Evolutionary conservation across 169 alveolate species (phyloP), one percentile per base, ranked within the genome.

Genomic region (Plasmodium blacklocki): DNA sequence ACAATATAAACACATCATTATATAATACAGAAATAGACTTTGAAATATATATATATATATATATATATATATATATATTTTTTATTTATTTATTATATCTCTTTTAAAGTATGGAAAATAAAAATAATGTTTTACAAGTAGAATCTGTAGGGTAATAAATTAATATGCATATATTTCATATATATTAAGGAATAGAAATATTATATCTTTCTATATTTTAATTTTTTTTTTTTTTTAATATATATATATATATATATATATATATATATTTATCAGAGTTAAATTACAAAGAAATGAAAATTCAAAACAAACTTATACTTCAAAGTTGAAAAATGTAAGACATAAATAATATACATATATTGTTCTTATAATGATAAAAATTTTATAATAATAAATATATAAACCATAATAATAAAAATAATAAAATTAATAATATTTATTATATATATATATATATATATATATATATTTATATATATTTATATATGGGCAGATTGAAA

Each of bases 111-210:
- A 63, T 76, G 89, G 66, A 59, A 47, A 76, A 66, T 32, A 59
- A 64, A 15, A 71, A 76, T 21, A 19, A 21, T 52, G 26, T 64
- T 43, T 63, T 76, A 50, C 47, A 64, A 76, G 52, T 76, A 47
- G 70, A 76, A 50, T 50, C 89, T 26, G n/a, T 76, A 29, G 78
- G 78, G 89, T 76, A 76, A 76, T 66, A 11, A 12, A 15, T 50
- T 60, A 0, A 5, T 32, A 5, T 32, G 8, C 45, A 32, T 32
- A 32, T 32, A 32, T 32, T 32, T 32, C 45, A 32, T 32, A 32
- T 32, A 32, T 32, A 32, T 32, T 2, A 32, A 32, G 45, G 6
- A 32, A 32, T 32, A 32, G 0, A 32, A 32, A 32, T 32, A 32
- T 32, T 32, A 32, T 32, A 32, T 32, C 3, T 32, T 32, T 32